Evolutionary conservation across 805 yeast genomes (phyloP).

Genomic region (Hanseniaspora vineae): DNA sequence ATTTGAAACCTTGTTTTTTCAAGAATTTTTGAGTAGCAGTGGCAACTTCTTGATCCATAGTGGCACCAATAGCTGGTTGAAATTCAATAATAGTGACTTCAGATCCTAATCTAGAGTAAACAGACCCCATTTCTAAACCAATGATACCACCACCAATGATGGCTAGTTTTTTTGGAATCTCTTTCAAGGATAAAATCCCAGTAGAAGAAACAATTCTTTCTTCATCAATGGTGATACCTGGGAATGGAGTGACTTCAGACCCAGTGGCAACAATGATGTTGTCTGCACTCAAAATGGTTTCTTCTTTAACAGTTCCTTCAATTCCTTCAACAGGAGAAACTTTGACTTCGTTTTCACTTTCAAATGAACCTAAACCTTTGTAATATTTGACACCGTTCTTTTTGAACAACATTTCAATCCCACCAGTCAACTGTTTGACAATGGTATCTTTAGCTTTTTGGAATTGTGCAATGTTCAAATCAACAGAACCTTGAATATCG

Average conservation of each 20-base stretch:
- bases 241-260: slow-evolving; percentile 97
- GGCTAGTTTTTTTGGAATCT: slow-evolving; percentile 83
- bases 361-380: slow-evolving; percentile 86
- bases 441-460: slow-evolving; percentile 88
- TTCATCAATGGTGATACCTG: slow-evolving; percentile 92
- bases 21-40: slow-evolving; percentile 80
- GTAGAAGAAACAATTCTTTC: slow-evolving; percentile 95
- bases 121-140: slow-evolving; percentile 99
- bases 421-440: slow-evolving; percentile 81
- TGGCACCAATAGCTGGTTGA: slow-evolving; percentile 88
- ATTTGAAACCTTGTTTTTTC: slow-evolving; percentile 88
- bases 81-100: slow-evolving; percentile 92
- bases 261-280: slow-evolving; percentile 95
- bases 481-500: slow-evolving; percentile 57
- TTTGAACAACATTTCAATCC: slow-evolving; percentile 89
- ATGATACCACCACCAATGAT: slow-evolving; percentile 99
- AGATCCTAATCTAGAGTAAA: slow-evolving; percentile 87
- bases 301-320: slow-evolving; percentile 53
- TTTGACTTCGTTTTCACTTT: slow-evolving; percentile 62
- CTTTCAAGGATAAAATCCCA: slow-evolving; percentile 74
- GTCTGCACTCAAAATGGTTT: slow-evolving; percentile 59
- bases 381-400: slow-evolving; percentile 89
- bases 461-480: slow-evolving; percentile 62
- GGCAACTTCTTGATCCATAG: slow-evolving; percentile 95
- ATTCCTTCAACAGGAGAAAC: slow-evolving; percentile 82